Base-by-base conservation (phyloP, 1,284 basidiomycete genomes). In the Cryptococcus sp. region DNA sequence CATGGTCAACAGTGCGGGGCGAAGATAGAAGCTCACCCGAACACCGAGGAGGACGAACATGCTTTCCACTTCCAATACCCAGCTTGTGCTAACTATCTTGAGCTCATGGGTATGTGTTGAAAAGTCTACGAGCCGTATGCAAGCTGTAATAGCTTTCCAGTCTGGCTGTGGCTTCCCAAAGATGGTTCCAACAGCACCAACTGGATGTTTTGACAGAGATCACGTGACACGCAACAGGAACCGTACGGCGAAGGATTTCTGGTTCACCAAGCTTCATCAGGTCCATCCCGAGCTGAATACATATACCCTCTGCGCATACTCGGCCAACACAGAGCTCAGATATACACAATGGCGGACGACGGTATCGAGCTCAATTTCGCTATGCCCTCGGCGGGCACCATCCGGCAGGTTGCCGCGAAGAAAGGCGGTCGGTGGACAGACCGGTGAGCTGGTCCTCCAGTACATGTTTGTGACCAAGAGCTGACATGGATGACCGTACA, bases 381-480 rank as follows among this genome's bases (percentile, higher is more conserved):
- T 5, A 44, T 53, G 0, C 57, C 73, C 2, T 45, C 68, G 2
- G 45, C 50, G 1, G 63, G 56, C 2, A 58, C 47, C 6, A 46
- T 53, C 28, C 55, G 65, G 28, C 64, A 66, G 52, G 59, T 64
- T 3, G 62, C 57, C 8, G 57, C 70, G 24, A 69, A 84, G 67
- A 90, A 87, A 69, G 85, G 87, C 24, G 88, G 88, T 6, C 80
- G 88, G 73, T 91, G 89, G 88, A 91, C 87, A 13, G 89, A 93
- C 66, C 82, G 89, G 90, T 87, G 63, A 59, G 80, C 76, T 42
- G 4, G 15, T 56, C 12, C 50, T 43, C n/a, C n/a, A n/a, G 21
- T 5, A 33, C 9, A 15, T 42, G 11, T 71, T 15, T 50, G 16
- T 48, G 37, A 62, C 56, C 66, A 63, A 59, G 68, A 59, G 62